Evolutionary conservation across 768 basidiomycete species (phyloP), one percentile per base, ranked within the genome.

Genomic region (Piloderma croceum): DNA sequence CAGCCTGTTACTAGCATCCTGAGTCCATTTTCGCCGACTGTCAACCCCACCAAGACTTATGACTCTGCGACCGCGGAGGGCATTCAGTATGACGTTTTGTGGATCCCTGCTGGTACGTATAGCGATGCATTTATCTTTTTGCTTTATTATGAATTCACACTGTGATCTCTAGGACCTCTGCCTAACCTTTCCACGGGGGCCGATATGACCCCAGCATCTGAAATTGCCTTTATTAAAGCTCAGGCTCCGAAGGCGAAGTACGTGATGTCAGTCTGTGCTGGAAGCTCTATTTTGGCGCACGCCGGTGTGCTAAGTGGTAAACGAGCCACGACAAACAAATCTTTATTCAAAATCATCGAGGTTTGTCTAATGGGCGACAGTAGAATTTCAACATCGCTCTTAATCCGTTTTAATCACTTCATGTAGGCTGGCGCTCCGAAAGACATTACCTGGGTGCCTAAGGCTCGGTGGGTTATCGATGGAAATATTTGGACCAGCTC

Each of bases 401-500:
- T n/a, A n/a, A n/a, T n/a, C n/a, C n/a, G n/a, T n/a, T n/a, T n/a
- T 27, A 34, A 15, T 39, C 37, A 12, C 7, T 22, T 22, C 29
- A 22, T n/a, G 3, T 34, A 56, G 57, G 49, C 52, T 44, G 51
- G 44, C 7, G 52, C 58, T 10, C 44, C 37, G 7, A 51, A 56
- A 25, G 40, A 47, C 10, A 62, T 68, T 19, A 47, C 44, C 5
- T 68, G 66, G 65, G 51, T 67, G 4, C 50, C 62, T 3, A 61
- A 60, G 33, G 67, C 67, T 7, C 52, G 67, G 2, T 68, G 60
- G 59, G 64, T 67, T 12, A 53, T 57, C 7, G 66, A 69, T 42
- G 64, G 61, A 31, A 63, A 64, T 32, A 53, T 62, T 24, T 68
- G 67, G 67, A 65, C 64, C 3, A 53, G 51, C 29, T 64, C 65